Base-by-base conservation (phyloP, 345 rosid species). In the Eucalyptus tenuipes region DNA sequence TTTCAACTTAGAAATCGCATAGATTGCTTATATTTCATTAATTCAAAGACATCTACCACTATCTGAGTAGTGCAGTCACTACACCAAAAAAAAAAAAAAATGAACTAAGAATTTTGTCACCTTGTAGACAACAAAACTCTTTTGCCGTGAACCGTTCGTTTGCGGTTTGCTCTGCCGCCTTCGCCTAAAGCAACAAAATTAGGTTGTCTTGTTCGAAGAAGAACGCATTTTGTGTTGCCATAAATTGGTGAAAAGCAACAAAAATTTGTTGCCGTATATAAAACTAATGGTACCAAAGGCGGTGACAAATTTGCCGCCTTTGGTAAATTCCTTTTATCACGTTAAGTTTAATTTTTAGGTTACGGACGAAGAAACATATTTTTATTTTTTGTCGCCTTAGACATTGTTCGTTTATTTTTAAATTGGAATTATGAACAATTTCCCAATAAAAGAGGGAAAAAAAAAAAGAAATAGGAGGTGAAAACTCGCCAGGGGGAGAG, bases 341-440 rank as follows among this genome's bases (percentile, higher is more conserved):
- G 15, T 75, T 42, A 40, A 27, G 47, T 75, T 75, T 75, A 75
- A 75, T 40, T 37, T 75, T 75, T 44, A 40, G 29, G 47, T 22
- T 10, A 40, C 0, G 84, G 47, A 40, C 1, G 2, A 40, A 37
- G 47, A 11, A 6, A 42, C 7, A 75, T 40, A 75, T 6, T 40
- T 40, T 20, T 37, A 40, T 20, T 75, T 75, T 37, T 75, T 0
- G 47, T 40, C 13, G 0, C 47, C 84, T 40, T 40, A 37, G 15
- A 75, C 3, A 25, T 20, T 7, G 16, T 12, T 75, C 15, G 2
- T 75, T 75, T 6, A 11, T 18, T 75, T 71, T 71, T 37, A 33
- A 33, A 33, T 71, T 18, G 44, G 45, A 71, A 27, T 27, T 27
- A 55, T 55, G 61, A 55, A 2, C 6, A 55, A 9, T 55, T 55